Conservation (phyloP, 2,329 filamentous ascomycete genomes). For the Aspergillus tanneri region DNA sequence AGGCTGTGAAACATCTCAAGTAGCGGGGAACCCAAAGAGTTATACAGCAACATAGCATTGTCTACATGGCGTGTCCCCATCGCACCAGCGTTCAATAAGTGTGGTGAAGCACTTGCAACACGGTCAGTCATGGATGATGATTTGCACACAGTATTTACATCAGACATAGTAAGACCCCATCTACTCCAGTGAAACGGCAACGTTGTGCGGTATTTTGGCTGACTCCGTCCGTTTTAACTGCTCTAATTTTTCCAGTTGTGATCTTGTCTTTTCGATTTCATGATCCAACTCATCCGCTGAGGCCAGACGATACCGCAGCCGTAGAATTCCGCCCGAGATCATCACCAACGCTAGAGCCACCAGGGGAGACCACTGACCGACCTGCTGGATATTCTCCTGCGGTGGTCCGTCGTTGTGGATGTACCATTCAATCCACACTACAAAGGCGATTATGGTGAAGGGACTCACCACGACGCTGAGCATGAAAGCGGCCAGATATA, state of each 20-base stretch:
- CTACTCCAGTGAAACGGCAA: not conserved
- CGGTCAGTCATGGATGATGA: no score
- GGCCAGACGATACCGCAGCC: constrained; percentile 29
- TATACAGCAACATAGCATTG: not conserved
- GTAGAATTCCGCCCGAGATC: constrained; percentile 28
- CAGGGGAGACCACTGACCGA: constrained; percentile 33
- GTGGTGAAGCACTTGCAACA: no score
- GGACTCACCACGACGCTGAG: constrained; percentile 34
- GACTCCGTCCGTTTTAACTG: not conserved
- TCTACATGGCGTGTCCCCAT: no score
- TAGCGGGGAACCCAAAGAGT: constrained; percentile 18
- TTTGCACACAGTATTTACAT: no score
- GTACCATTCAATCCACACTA: constrained; percentile 35
- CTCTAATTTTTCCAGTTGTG: not conserved
- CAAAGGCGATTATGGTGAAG: constrained; percentile 31
- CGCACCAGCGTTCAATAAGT: no score
- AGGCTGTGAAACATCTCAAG: constrained; percentile 21
- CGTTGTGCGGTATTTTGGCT: not conserved
- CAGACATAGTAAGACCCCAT: no score
- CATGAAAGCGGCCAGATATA: constrained; percentile 19
- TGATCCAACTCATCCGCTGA: constrained; percentile 28
- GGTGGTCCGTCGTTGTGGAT: constrained; percentile 31
- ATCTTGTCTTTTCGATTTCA: constrained; percentile 26
- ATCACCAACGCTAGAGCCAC: constrained; percentile 30
- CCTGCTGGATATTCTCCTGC: constrained; percentile 30